phyloP scores from a whole-genome alignment of 257 asterid genomes.

The Cynanchum wilfordii region DNA sequence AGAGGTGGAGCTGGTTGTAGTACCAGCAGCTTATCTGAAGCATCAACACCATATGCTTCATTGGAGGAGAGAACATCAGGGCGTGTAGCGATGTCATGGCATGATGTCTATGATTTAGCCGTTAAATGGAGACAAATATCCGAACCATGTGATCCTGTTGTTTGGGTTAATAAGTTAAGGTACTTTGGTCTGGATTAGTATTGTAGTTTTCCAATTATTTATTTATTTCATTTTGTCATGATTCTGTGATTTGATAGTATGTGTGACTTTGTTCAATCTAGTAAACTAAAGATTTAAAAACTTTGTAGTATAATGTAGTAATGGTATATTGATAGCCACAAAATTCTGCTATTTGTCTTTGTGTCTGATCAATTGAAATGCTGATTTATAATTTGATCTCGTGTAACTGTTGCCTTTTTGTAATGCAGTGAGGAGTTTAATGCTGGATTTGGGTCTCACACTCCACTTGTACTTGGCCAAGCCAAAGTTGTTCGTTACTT shows the following conservation, averaged over 20 bases:
- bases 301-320: background rate
- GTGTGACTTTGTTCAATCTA: background rate
- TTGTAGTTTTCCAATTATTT: background rate
- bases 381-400: background rate
- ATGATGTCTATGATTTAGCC: conserved; percentile 69
- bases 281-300: background rate
- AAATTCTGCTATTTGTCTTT: background rate
- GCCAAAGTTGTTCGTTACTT: conserved; percentile 77
- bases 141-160: conserved; percentile 95
- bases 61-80: conserved; percentile 63
- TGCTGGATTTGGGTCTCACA: conserved; percentile 89
- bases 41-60: conserved; percentile 40
- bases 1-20: conserved; percentile 99
- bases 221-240: background rate
- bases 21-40: conserved; percentile 70
- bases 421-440: conserved; percentile 69
- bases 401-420: conserved; percentile 10
- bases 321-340: background rate
- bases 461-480: conserved; percentile 88
- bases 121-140: conserved; percentile 99
- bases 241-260: background rate
- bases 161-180: conserved; percentile 95
- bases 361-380: background rate
- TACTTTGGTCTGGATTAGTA: conserved; percentile 18
- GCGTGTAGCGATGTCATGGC: conserved; percentile 83